Evolutionary conservation across 2,329 filamentous ascomycete species (phyloP), one percentile per base, ranked within the genome.

Genomic region (Alternaria sp.): DNA sequence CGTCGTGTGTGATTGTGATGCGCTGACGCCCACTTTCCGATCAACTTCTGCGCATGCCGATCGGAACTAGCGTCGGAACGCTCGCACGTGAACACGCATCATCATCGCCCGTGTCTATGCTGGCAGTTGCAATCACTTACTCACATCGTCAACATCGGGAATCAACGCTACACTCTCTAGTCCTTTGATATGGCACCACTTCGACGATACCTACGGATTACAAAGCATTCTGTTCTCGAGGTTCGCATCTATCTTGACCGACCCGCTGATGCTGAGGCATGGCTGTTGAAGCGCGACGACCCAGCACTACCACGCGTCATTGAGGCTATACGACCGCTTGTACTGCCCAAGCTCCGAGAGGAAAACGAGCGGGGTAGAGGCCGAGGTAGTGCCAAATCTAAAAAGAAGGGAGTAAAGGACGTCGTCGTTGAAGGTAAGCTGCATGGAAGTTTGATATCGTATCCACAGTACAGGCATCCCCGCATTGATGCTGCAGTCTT

Each of bases 171-270:
- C n/a, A 11, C 14, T 28, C 38, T 40, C 18, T 27, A 34, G 28
- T 30, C 14, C 34, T 59, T 40, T 22, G 40, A 50, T 20, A 97
- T 97, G 94, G 91, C 93, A 12, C 94, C 94, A 11, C 88, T 97
- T 49, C 89, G 94, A 60, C 88, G 94, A 71, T 97, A 98, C 77
- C 85, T 98, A 57, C 89, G 94, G 54, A 97, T 98, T 70, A 94
- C 92, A 57, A 94, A 94, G 76, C 92, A 93, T 79, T 97, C 94
- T 5, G 93, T 97, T 32, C 86, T 99, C n/a, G 95, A 99, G 85
- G 93, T 92, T 66, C 93, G 94, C 67, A 95, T 99, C 69, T 98
- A 98, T 79, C 88, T 97, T 48, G 94, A 98, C 67, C 94, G 94
- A 71, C 95, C 95, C 0, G 88, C 90, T 12, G 88, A 97, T 62